phyloP scores from a whole-genome alignment of 2,329 filamentous ascomycete genomes.

The Thielaviopsis populi region DNA sequence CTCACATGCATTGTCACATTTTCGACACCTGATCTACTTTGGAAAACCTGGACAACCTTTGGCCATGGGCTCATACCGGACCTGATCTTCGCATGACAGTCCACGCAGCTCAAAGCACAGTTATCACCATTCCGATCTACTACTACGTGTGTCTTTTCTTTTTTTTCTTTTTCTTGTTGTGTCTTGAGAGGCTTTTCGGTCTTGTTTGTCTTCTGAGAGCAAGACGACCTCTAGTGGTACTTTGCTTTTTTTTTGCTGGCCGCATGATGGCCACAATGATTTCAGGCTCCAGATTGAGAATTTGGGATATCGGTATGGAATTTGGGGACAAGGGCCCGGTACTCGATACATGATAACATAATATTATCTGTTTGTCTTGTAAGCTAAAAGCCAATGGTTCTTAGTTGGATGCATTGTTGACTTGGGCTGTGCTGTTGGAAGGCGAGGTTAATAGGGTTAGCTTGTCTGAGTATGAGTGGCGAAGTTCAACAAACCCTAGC shows the following conservation, averaged over 20 bases:
- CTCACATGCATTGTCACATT: neutral
- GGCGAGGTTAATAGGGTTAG: neutral
- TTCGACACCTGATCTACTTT: neutral
- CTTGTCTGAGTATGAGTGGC: neutral
- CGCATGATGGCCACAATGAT: neutral
- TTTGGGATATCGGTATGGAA: neutral
- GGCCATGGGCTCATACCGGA: neutral
- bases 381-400: neutral
- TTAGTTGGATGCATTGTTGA: neutral
- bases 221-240: neutral
- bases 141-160: neutral
- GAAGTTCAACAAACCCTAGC: neutral
- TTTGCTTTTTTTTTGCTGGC: neutral
- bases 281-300: neutral
- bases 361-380: neutral
- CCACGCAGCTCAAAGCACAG: neutral
- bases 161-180: neutral
- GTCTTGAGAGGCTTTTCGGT: neutral
- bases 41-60: neutral
- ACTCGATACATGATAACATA: neutral
- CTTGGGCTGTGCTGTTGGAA: neutral
- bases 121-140: neutral
- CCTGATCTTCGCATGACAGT: neutral
- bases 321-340: neutral
- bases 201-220: neutral